Percentiles rank a stretch among this genome's conserved stretches.
These are phyloP conservation scores for Penicillium argentinense DNA, from an alignment of 495 filamentous ascomycete species.

Conservation along the genomic window DNA sequence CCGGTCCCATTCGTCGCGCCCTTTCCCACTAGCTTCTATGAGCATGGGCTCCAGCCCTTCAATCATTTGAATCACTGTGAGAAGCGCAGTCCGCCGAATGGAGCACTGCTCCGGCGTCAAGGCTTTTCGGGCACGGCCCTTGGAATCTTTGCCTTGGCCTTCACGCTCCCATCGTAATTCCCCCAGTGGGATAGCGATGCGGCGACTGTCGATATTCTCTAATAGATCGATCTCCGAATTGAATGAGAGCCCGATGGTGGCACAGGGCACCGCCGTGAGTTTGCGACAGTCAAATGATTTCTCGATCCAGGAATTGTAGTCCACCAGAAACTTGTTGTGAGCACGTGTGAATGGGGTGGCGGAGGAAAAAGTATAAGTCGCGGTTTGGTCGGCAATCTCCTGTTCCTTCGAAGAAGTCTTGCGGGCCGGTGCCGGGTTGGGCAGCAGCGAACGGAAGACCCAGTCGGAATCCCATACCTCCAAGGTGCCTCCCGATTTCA, in stretches of 20 bases:
- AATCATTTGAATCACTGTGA: conserved; percentile 83
- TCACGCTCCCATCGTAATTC: conserved; percentile 89
- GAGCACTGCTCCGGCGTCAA: conserved; percentile 73
- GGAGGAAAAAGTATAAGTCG: conserved; percentile 79
- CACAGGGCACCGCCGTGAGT: conserved; percentile 75
- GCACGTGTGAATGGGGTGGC: conserved; percentile 75
- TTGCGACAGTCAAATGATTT: conserved; percentile 72
- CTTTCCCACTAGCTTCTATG: conserved; percentile 79
- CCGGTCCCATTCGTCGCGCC: conserved; percentile 86
- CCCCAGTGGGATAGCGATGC: conserved; percentile 82
- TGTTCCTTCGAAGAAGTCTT: conserved; percentile 56
- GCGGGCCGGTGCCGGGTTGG: conserved; percentile 65
- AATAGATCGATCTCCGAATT: conserved; percentile 76
- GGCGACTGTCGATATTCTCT: conserved; percentile 66
- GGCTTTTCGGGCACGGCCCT: conserved; percentile 40
- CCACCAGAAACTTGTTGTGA: conserved; percentile 78
- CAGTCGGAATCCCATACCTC: conserved; percentile 89
- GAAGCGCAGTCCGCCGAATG: conserved; percentile 72
- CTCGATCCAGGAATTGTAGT: conserved; percentile 81
- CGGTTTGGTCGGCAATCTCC: conserved; percentile 60
- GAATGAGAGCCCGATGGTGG: conserved; percentile 71
- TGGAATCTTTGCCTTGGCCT: conserved; percentile 36
- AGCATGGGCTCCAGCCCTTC: conserved; percentile 83
- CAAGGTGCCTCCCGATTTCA: conserved; percentile 75
- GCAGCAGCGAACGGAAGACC: conserved; percentile 70